Evolutionary conservation across 2,329 filamentous ascomycete genomes (phyloP), one percentile per base, ranked within the genome.

Genomic region (Talaromyces sp.): DNA sequence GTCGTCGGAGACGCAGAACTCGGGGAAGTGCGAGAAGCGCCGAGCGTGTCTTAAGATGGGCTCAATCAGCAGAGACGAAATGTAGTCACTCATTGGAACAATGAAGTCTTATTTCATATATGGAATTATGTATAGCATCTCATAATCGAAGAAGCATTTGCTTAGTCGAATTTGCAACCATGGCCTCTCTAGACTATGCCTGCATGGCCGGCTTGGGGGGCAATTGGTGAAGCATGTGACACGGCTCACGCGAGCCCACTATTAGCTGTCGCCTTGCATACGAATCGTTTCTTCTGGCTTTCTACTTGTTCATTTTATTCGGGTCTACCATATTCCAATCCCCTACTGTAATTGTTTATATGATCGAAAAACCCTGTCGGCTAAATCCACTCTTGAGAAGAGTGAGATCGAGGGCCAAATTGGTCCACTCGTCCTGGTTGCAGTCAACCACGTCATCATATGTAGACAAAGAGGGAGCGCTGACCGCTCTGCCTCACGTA

Each of bases 61-160:
- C 70, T 81, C 79, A 66, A 79, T 77, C 58, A 82, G 71, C 65
- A 79, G 75, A 47, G 80, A 80, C 34, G 74, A 74, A 61, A 81
- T 74, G 59, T 79, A 78, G 70, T 76, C 75, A 72, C 75, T 81
- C 80, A 82, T 83, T 75, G 71, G 75, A 36, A 67, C 17, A 40
- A 27, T 22, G 19, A 56, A 27, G 49, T 40, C 5, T 36, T 40
- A 29, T 10, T 61, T 49, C 31, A 22, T 49, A n/a, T 47, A 11
- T 29, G n/a, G 25, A 40, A 53, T 53, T 22, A 38, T 22, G 5
- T 15, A 29, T 22, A 22, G n/a, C 31, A 56, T 17, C 25, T 8
- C 5, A 34, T 22, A 36, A 19, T 22, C 51, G 22, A 29, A 2
- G 10, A 56, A 13, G 51, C 31, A 36, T 38, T 17, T 25, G 10